Evolutionary conservation across 169 alveolate species (phyloP).

Genomic region (Eimeria nieschulzi): DNA sequence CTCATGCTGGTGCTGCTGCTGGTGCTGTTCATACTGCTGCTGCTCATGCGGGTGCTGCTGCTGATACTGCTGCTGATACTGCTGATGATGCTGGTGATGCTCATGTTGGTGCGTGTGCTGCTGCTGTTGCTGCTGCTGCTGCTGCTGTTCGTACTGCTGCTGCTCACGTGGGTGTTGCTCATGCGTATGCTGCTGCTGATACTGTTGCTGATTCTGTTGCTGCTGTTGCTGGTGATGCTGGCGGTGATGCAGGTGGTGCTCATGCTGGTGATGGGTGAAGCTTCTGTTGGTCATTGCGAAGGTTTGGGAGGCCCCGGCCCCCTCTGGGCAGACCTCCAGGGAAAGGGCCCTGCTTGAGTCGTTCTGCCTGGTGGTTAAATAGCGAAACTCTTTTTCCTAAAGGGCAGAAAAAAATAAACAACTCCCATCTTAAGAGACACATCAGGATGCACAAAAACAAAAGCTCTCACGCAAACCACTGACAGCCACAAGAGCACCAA

Average conservation of each 20-base stretch:
- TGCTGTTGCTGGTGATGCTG: background rate
- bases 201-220: background rate
- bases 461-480: no score
- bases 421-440: no score
- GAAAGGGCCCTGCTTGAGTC: slow-evolving; percentile 49
- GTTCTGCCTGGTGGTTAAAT: slow-evolving; percentile 11
- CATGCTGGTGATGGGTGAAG: background rate
- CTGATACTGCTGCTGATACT: background rate
- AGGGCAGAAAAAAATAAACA: background rate
- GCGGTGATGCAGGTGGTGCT: background rate
- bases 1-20: background rate
- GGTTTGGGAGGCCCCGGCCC: slow-evolving; percentile 20
- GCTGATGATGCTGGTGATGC: background rate
- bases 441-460: no score
- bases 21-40: background rate
- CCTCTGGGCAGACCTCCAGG: slow-evolving; percentile 51
- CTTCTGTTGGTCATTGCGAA: background rate
- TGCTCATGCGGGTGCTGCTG: background rate
- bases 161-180: background rate
- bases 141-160: background rate
- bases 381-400: slow-evolving; percentile 30
- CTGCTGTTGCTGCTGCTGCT: background rate
- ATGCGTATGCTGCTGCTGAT: background rate
- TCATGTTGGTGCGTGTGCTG: background rate
- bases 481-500: no score